Conservation (phyloP, 352 stramenopile genomes). For the Globisporangium okanoganense region DNA sequence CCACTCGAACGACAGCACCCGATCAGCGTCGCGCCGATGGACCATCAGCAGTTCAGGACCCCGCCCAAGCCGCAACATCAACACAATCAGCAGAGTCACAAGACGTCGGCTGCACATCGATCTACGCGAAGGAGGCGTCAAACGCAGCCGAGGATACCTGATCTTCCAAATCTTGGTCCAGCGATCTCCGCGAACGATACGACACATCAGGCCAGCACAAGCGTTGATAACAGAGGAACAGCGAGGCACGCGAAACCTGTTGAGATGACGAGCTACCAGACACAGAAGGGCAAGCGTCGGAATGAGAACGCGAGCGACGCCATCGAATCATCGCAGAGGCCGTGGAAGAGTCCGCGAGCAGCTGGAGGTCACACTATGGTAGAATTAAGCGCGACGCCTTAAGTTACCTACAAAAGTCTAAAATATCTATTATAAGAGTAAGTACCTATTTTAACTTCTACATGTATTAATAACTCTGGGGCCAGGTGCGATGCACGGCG, state of each 20-base stretch:
- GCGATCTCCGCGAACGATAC: not conserved
- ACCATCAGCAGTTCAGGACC: conserved; percentile 6
- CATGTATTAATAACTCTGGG: too few species aligned
- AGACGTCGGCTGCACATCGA: not conserved
- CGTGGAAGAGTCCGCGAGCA: conserved; percentile 15
- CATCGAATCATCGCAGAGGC: not conserved
- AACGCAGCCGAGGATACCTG: conserved; percentile 5
- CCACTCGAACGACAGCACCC: conserved; percentile 6
- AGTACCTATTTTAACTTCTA: too few species aligned
- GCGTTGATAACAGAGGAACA: not conserved
- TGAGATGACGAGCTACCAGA: not conserved
- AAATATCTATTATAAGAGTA: too few species aligned
- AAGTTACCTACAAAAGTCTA: too few species aligned
- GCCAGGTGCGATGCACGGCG: too few species aligned
- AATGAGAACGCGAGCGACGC: not conserved
- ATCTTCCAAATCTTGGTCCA: conserved; percentile 1
- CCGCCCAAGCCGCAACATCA: not conserved
- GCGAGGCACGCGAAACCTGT: not conserved
- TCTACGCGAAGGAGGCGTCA: conserved; percentile 6
- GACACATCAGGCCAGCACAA: not conserved
- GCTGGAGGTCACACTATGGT: not conserved
- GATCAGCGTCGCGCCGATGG: conserved; percentile 5
- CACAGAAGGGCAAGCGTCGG: conserved; percentile 12
- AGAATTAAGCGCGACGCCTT: not conserved
- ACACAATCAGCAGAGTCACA: not conserved